Base-by-base conservation (phyloP, 2,329 filamentous ascomycete genomes). In the Xylaria sp. region DNA sequence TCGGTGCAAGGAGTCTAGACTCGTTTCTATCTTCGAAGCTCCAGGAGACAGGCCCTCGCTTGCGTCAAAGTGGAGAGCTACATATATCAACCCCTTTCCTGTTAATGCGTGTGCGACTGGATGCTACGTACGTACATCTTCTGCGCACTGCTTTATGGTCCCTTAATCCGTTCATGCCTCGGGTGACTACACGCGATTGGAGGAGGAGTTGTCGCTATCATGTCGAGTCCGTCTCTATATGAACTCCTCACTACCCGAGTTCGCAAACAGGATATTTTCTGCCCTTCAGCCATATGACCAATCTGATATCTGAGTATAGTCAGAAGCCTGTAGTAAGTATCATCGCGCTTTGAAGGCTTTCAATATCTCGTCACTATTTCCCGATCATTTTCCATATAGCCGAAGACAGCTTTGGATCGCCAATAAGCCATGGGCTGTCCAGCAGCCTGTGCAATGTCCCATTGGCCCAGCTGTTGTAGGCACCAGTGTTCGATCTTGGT, bases 61-160 rank as follows among this genome's bases (percentile, higher is more conserved):
- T 51, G 21, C n/a, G 46, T 37, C 25, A 21, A 33, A 54, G 57
- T 54, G 43, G 44, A 61, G 40, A 43, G 25, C 40, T 19, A 35
- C 29, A 49, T 60, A 60, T 52, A 60, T 23, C 27, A 47, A 21
- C 58, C 58, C 58, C 41, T 61, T 61, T 58, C 53, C 47, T 33
- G 9, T 56, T 43, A 29, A 56, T 56, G 46, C 46, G 3, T 25
- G 9, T n/a, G n/a, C n/a, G n/a, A n/a, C n/a, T n/a, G n/a, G n/a
- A n/a, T n/a, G n/a, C n/a, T n/a, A n/a, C n/a, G n/a, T 15, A 33
- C 11, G 10, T 9, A 31, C 27, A 40, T 23, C 41, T 38, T 37
- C 31, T 31, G 27, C 15, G n/a, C 43, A 31, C 19, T 31, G 25
- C 23, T 29, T 4, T 29, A 17, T 9, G 4, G 25, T 31, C 41